phyloP scores from a whole-genome alignment of 306 rosid species.

The Vigna reflexopilosa region DNA sequence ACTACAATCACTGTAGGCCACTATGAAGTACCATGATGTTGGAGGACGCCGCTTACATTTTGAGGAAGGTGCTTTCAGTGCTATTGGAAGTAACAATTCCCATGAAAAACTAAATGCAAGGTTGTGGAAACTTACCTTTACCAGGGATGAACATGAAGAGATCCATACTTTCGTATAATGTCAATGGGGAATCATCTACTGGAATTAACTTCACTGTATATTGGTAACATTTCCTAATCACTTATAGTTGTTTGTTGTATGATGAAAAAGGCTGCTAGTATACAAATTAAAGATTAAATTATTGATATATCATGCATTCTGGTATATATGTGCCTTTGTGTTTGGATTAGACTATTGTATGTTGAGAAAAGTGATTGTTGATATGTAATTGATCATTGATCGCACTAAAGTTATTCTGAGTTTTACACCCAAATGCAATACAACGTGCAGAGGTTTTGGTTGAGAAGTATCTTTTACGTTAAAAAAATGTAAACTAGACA shows the following conservation, averaged over 20 bases:
- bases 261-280: too few species aligned
- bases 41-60: slow-evolving; percentile 69
- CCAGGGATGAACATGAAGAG: slow-evolving; percentile 33
- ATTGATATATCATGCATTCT: too few species aligned
- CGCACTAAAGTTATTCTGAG: not conserved
- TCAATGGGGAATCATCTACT: slow-evolving; percentile 40
- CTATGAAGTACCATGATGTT: slow-evolving; percentile 51
- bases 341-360: not conserved
- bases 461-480: not conserved
- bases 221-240: too few species aligned
- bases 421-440: not conserved
- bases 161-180: slow-evolving; percentile 37
- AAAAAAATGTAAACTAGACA: not conserved
- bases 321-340: not conserved
- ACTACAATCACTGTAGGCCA: slow-evolving; percentile 49
- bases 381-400: not conserved
- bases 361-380: not conserved
- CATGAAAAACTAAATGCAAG: slow-evolving; percentile 19
- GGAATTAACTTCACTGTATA: slow-evolving; percentile 16
- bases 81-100: slow-evolving; percentile 41
- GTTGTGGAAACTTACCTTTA: too few species aligned
- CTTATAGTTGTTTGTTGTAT: too few species aligned
- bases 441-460: not conserved
- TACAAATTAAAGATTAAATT: too few species aligned
- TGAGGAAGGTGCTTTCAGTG: slow-evolving; percentile 53